phyloP scores from a whole-genome alignment of 2,329 filamentous ascomycete genomes.

The Penicillium sp. region DNA sequence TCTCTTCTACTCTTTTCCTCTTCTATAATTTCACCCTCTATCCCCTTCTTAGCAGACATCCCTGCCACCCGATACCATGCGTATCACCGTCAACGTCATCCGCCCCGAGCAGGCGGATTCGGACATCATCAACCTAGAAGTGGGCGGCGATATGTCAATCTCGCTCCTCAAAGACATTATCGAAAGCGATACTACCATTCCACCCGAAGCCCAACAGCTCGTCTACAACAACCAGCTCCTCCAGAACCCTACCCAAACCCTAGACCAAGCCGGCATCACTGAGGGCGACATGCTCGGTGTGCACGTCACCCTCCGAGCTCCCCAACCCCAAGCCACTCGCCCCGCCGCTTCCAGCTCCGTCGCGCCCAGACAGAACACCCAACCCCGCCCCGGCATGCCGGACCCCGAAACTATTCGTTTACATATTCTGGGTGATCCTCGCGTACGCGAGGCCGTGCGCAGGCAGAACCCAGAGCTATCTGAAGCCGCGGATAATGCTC shows the following conservation, averaged over 20 bases:
- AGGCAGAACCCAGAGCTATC: conserved; percentile 74
- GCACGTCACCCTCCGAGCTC: conserved; percentile 56
- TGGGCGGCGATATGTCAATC: conserved; percentile 78
- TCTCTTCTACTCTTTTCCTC: not conserved
- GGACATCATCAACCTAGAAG: conserved; percentile 77
- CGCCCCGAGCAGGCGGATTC: conserved; percentile 65
- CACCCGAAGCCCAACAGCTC: conserved; percentile 72
- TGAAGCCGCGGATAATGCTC: conserved; percentile 70
- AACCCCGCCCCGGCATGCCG: conserved; percentile 34
- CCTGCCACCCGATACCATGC: conserved; percentile 55
- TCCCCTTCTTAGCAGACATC: not conserved
- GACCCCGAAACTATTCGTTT: conserved; percentile 81
- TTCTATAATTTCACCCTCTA: not conserved
- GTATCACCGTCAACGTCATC: conserved; percentile 81
- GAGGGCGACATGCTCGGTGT: conserved; percentile 93
- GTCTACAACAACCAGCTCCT: conserved; percentile 87
- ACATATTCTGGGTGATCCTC: conserved; percentile 76
- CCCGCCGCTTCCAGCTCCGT: conserved; percentile 27
- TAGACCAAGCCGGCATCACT: conserved; percentile 74
- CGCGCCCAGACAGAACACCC: conserved; percentile 30
- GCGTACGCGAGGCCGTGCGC: conserved; percentile 67
- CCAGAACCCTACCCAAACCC: conserved; percentile 71
- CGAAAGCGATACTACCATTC: conserved; percentile 75
- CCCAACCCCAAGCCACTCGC: conserved; percentile 30
- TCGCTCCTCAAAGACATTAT: conserved; percentile 84